Base-by-base conservation (phyloP, 768 basidiomycete species). In the Thelephora aurantiotincta region DNA sequence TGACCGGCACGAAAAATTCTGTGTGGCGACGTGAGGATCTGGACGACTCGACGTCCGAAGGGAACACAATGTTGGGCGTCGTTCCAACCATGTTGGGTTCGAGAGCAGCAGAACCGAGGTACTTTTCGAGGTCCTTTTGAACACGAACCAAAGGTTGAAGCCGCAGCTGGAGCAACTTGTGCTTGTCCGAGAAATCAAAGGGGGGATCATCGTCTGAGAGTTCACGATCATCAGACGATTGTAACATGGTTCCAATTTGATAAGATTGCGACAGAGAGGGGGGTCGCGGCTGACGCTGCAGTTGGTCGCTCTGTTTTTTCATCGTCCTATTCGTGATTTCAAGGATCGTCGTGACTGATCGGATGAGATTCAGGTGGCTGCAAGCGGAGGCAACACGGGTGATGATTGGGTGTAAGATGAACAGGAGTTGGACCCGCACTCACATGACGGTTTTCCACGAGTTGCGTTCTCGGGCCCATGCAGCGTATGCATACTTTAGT, bases 361-460 rank as follows among this genome's bases (percentile, higher is more conserved):
- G 77, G 46, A 87, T 71, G 60, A 89, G 75, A 59, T 89, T 89
- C 55, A 88, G 74, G 53, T 82, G 78, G 49, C 38, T 41, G 16
- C 18, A 14, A 4, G 38, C 26, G 26, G 26, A 9, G 26, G 26
- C 9, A 30, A 9, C 7, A 41, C 38, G 7, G 38, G 16, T 14
- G 12, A 11, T 41, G 2, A 22, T 41, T 7, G 14, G 14, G 38
- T 16, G 4, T 14, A 14, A 11, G 4, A 41, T 41, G 22, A 41
- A 14, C 18, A 14, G 38, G 14, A 14, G 16, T 16, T n/a, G 38
- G 26, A 30, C 26, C 26, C 5, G 26, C 26, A 41, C 22, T 41
- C 38, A 41, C 38, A 89, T 78, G 49, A 89, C 82, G 13, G 75
- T 65, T 18, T 81, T 74, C 85, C 85, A 89, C 22, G 80, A 73